phyloP scores from a whole-genome alignment of 2,329 filamentous ascomycete species.

The Aspergillus cejpii region DNA sequence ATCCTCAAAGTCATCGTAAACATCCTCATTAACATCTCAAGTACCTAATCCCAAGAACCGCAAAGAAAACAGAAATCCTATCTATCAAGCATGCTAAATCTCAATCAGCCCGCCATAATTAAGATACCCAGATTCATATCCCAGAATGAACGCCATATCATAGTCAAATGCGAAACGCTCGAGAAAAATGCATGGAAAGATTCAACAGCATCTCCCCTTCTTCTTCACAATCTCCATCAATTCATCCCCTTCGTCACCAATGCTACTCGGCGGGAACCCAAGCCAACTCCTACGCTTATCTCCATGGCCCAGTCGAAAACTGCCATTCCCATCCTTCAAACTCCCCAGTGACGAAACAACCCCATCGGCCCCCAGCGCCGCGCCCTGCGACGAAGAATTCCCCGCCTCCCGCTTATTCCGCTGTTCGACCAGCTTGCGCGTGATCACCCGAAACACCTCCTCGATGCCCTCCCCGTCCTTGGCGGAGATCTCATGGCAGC shows the following conservation, averaged over 20 bases:
- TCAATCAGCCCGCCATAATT: neutral
- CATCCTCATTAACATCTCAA: no score
- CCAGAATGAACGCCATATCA: neutral
- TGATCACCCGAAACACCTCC: conserved; percentile 88
- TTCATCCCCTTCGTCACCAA: conserved; percentile 31
- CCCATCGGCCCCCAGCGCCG: conserved; percentile 41
- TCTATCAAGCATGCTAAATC: neutral
- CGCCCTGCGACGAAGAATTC: conserved; percentile 38
- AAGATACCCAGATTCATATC: neutral
- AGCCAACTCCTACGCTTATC: conserved; percentile 63
- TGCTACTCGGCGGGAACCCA: conserved; percentile 50
- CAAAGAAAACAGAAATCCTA: neutral
- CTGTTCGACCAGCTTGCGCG: conserved; percentile 75
- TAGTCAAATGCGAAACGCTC: neutral
- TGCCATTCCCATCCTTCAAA: conserved; percentile 47
- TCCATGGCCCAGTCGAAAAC: conserved; percentile 53
- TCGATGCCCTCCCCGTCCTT: conserved; percentile 94
- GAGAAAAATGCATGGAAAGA: neutral
- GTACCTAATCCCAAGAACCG: neutral
- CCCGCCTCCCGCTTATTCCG: conserved; percentile 50
- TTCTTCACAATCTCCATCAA: conserved; percentile 28
- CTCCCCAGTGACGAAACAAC: conserved; percentile 38
- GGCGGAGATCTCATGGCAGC: conserved; percentile 92
- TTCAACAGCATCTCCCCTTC: conserved; percentile 40
- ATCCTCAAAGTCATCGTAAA: neutral